Conservation (phyloP, 2,329 filamentous ascomycete genomes). For the Colletotrichum cuscutae region DNA sequence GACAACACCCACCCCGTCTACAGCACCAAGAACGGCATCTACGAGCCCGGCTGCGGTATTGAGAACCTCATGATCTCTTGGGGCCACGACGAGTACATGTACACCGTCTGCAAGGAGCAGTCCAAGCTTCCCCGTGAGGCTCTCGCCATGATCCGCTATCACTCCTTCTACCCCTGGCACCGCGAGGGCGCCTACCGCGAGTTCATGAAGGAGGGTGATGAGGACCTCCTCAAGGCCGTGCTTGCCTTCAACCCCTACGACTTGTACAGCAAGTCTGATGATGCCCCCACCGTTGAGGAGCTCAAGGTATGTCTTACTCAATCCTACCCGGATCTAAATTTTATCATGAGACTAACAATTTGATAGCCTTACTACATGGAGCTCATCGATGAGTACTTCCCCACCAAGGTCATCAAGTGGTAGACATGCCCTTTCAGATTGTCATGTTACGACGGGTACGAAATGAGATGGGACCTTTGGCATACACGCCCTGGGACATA, state of each 20-base stretch:
- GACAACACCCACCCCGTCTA: conserved; percentile 79
- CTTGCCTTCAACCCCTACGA: conserved; percentile 92
- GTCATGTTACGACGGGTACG: conserved; percentile 24
- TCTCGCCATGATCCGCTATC: conserved; percentile 92
- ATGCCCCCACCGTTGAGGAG: conserved; percentile 78
- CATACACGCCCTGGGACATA: conserved; percentile 4
- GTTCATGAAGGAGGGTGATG: conserved; percentile 86
- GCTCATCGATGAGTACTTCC: conserved; percentile 56
- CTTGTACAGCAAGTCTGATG: conserved; percentile 91
- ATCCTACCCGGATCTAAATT: no score
- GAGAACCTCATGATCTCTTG: conserved; percentile 91
- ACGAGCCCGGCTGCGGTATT: conserved; percentile 80
- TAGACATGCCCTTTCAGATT: conserved; percentile 34
- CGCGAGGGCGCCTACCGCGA: conserved; percentile 80
- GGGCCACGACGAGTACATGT: conserved; percentile 91
- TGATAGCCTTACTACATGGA: conserved; percentile 52
- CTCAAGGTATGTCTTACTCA: conserved; percentile 61
- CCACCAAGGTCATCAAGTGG: conserved; percentile 51
- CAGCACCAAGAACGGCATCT: conserved; percentile 82
- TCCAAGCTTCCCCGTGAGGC: conserved; percentile 81
- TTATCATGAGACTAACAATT: neutral
- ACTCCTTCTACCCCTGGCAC: conserved; percentile 95
- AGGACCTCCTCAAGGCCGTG: conserved; percentile 82
- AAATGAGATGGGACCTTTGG: conserved; percentile 15
- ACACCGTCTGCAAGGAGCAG: conserved; percentile 87